phyloP scores from a whole-genome alignment of 768 basidiomycete species.

The Suillus cothurnatus region DNA sequence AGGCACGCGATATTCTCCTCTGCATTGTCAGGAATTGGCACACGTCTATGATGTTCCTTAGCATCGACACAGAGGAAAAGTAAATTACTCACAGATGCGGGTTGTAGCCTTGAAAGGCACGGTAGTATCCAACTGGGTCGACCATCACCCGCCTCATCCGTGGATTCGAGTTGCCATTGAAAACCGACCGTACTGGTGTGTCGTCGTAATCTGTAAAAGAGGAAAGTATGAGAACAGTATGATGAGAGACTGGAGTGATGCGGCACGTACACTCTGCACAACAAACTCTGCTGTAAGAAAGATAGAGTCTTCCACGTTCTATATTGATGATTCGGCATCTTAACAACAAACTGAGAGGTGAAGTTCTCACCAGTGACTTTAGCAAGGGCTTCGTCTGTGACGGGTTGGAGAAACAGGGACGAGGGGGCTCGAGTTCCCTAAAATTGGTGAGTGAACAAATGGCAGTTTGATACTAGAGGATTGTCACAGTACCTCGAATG shows the following conservation, averaged over 20 bases:
- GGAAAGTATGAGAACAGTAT: neutral
- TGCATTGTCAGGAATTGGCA: neutral
- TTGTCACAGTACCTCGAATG: neutral
- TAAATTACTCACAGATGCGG: neutral
- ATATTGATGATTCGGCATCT: neutral
- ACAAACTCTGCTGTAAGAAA: constrained; percentile 1
- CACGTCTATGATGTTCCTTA: neutral
- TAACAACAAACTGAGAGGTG: too few relatives aligned
- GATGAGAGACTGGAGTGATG: neutral
- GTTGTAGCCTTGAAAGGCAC: constrained; percentile 1
- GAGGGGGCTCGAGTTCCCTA: neutral
- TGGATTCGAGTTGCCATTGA: neutral
- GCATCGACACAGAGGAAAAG: neutral
- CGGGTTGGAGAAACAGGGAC: neutral
- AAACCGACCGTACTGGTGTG: neutral
- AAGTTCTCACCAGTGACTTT: neutral
- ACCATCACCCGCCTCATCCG: neutral
- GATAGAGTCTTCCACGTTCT: constrained; percentile 5
- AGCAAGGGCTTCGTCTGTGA: neutral
- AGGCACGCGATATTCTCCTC: neutral
- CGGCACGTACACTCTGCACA: constrained; percentile 1
- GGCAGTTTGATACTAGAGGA: neutral
- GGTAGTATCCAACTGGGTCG: neutral
- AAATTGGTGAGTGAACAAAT: neutral
- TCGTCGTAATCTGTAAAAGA: neutral